Percentiles rank a stretch among this genome's conserved stretches.
Conservation (phyloP, 2,329 filamentous ascomycete genomes). For the Colletotrichum kahawae region DNA sequence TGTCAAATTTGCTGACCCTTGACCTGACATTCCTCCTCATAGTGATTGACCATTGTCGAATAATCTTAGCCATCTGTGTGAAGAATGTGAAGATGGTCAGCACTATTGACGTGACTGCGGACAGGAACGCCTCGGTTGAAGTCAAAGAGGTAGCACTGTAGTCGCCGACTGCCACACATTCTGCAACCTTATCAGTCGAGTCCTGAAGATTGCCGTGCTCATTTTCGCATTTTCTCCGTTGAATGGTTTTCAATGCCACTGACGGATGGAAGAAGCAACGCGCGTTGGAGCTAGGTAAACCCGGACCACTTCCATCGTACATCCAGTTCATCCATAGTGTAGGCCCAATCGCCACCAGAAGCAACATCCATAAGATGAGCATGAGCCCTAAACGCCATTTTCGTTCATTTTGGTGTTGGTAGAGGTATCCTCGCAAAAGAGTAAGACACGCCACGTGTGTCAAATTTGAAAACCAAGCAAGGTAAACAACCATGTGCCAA, state of each 20-base stretch:
- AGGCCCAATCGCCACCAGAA: background rate
- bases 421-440: background rate
- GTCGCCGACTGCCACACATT: fast-evolving
- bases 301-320: too few species aligned
- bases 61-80: background rate
- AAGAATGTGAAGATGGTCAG: background rate
- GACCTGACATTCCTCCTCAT: background rate
- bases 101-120: background rate
- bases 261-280: background rate
- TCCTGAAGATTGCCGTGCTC: too few species aligned
- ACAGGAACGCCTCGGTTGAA: background rate
- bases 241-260: background rate
- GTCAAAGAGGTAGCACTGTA: fast-evolving
- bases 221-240: background rate
- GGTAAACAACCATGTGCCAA: background rate
- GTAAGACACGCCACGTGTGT: background rate
- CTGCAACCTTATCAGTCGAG: background rate
- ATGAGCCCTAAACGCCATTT: background rate
- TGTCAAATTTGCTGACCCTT: background rate
- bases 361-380: background rate
- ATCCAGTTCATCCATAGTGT: background rate
- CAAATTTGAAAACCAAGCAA: background rate
- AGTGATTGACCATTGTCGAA: fast-evolving
- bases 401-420: background rate
- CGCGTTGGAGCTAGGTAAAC: background rate